Evolutionary conservation across 371 early-diverging fungal species (phyloP).

Genomic region (Cokeromyces recurvatus): DNA sequence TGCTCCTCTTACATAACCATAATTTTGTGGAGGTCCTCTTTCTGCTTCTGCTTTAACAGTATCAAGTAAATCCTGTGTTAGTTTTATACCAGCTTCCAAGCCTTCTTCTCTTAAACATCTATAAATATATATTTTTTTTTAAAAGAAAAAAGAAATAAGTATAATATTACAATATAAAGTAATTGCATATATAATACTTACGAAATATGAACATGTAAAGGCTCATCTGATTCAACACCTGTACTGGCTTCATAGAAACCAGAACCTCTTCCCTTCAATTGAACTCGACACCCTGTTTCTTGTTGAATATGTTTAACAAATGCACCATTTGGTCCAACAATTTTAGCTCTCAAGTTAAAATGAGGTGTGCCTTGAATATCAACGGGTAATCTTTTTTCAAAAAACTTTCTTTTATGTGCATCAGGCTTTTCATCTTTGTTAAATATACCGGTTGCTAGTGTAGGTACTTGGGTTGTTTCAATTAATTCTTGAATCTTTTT

Average conservation of each 20-base stretch:
- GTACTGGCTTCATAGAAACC: constrained; percentile 70
- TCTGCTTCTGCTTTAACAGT: constrained; percentile 76
- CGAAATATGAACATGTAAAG: constrained; percentile 77
- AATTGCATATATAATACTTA: no score
- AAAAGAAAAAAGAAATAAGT: no score
- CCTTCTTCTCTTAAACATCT: constrained; percentile 65
- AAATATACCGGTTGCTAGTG: constrained; percentile 7
- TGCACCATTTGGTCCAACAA: constrained; percentile 82
- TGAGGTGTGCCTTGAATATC: constrained; percentile 66
- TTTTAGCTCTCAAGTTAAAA: constrained; percentile 80
- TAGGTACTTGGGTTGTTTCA: constrained; percentile 32
- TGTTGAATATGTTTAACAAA: constrained; percentile 87
- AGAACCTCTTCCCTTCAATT: constrained; percentile 81
- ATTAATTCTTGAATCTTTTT: constrained; percentile 71
- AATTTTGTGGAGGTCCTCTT: constrained; percentile 29
- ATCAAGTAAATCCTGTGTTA: constrained; percentile 72
- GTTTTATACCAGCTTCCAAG: constrained; percentile 60
- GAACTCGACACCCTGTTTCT: constrained; percentile 74
- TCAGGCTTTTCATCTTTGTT: constrained; percentile 22
- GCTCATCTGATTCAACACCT: constrained; percentile 72
- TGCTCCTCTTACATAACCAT: constrained; percentile 32
- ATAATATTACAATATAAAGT: no score
- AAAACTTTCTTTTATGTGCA: constrained; percentile 43
- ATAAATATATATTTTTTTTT: constrained; percentile 8
- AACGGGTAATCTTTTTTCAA: constrained; percentile 67